These are phyloP conservation scores for Rubia tinctorum DNA, from an alignment of 305 asterid species.

Conservation along the genomic window DNA sequence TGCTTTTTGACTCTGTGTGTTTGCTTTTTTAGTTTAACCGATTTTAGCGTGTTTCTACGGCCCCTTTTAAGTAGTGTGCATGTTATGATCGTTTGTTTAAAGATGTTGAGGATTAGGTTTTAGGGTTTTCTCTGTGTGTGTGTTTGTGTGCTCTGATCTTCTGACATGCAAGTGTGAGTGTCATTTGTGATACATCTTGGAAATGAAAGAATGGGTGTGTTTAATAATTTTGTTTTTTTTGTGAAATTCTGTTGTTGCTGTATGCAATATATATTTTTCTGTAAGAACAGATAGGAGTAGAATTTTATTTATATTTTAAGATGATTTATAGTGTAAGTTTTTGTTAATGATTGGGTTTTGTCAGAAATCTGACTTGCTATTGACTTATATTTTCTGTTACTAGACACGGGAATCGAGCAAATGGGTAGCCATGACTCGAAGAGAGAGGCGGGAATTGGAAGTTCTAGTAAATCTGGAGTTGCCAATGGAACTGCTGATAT, in stretches of 20 bases:
- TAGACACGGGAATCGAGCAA: no score
- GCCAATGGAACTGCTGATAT: background rate
- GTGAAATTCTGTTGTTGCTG: no score
- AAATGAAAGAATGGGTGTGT: background rate
- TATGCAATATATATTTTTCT: no score
- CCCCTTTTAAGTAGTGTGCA: background rate
- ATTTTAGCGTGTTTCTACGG: background rate
- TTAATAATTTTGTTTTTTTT: background rate
- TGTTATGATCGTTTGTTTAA: background rate
- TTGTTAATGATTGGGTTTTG: no score
- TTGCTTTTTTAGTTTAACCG: background rate
- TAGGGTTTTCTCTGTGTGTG: background rate
- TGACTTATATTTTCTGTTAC: background rate
- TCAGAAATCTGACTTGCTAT: background rate
- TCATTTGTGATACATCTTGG: background rate
- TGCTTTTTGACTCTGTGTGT: background rate
- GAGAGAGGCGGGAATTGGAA: constrained; percentile 61
- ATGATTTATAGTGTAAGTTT: no score
- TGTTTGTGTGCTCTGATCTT: background rate
- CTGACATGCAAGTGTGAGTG: background rate
- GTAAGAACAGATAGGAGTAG: no score
- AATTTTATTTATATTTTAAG: no score
- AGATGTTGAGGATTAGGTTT: background rate
- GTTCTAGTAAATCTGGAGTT: constrained; percentile 35
- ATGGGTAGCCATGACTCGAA: constrained; percentile 66